Conservation (phyloP, 495 filamentous ascomycete genomes). For the Neurospora sp. region DNA sequence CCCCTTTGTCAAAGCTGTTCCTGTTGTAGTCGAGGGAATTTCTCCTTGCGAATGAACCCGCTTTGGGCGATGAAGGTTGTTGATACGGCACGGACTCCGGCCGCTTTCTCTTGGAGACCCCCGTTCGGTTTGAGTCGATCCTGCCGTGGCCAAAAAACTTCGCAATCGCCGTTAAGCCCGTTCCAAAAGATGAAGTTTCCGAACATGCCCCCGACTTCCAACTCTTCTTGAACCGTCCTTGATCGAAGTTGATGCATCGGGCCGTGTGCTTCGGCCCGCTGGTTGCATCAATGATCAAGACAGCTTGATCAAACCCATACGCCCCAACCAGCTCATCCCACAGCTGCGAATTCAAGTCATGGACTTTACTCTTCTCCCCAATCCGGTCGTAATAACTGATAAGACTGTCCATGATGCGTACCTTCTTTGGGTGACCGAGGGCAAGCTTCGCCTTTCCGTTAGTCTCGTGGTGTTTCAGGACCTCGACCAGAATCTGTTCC, state of each 20-base stretch:
- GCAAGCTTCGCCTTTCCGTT: background rate
- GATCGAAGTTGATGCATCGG: background rate
- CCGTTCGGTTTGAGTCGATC: no score
- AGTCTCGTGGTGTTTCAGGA: background rate
- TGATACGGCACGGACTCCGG: no score
- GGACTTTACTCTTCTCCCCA: fast-evolving
- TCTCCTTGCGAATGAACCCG: no score
- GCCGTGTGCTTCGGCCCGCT: background rate
- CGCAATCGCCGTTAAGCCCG: background rate
- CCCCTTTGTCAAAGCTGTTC: background rate
- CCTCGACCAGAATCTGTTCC: background rate
- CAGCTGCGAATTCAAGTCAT: background rate
- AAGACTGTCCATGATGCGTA: background rate
- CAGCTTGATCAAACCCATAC: background rate
- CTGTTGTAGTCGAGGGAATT: background rate
- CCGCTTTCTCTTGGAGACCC: no score
- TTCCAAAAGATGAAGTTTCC: background rate
- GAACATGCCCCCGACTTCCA: background rate
- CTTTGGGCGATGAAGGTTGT: no score
- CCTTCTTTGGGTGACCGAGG: background rate
- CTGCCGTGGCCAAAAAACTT: no score
- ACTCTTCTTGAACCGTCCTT: background rate
- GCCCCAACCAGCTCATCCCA: background rate
- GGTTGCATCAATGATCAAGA: background rate
- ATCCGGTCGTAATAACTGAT: background rate